phyloP scores from a whole-genome alignment of 768 basidiomycete species.

The Lactifluus pinguis region DNA sequence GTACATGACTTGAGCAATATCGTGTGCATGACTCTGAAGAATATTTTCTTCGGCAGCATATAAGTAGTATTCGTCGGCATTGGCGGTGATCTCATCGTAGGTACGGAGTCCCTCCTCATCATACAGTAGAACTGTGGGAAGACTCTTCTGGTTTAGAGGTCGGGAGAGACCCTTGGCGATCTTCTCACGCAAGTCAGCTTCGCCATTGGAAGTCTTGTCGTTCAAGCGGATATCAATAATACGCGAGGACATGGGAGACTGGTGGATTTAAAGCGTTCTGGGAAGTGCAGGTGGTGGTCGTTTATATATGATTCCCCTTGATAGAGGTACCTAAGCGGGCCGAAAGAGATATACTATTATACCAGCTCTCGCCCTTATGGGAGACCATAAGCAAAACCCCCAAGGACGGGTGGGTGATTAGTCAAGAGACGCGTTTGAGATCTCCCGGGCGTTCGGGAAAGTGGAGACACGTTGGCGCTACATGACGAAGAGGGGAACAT shows the following conservation, averaged over 20 bases:
- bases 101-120: slow-evolving; percentile 77
- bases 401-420: neutral
- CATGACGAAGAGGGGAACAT: slow-evolving; percentile 9
- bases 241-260: slow-evolving; percentile 23
- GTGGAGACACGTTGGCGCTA: neutral
- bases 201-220: slow-evolving; percentile 26
- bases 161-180: slow-evolving; percentile 48
- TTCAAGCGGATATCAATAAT: slow-evolving; percentile 44
- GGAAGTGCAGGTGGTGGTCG: neutral
- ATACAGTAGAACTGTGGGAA: slow-evolving; percentile 83
- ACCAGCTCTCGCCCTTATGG: neutral
- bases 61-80: slow-evolving; percentile 79
- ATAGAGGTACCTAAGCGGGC: neutral
- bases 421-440: neutral
- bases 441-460: neutral
- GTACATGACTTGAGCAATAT: slow-evolving; percentile 73
- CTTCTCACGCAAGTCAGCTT: slow-evolving; percentile 30
- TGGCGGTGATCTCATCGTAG: slow-evolving; percentile 79
- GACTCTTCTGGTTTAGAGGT: slow-evolving; percentile 44
- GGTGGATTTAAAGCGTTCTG: neutral
- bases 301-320: slow-evolving; percentile 2
- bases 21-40: slow-evolving; percentile 56
- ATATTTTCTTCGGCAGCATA: slow-evolving; percentile 86
- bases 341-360: neutral
- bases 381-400: neutral